Evolutionary conservation across 2,329 filamentous ascomycete species (phyloP).

Genomic region (Phoma sp.): DNA sequence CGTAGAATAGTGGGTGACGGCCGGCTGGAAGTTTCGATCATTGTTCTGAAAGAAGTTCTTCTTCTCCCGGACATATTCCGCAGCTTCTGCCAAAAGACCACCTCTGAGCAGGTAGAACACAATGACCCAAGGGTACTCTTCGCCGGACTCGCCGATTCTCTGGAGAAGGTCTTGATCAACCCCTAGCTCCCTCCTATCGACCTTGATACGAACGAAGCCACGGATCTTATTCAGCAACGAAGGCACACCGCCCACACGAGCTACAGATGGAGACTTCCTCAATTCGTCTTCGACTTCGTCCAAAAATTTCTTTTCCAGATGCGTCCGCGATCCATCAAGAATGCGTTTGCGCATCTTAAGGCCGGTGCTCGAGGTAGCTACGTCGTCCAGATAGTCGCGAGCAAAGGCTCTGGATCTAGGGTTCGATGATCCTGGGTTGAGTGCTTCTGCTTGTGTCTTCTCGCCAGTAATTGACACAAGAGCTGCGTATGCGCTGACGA

Average conservation of each 20-base stretch:
- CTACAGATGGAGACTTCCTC: constrained; percentile 83
- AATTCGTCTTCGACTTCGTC: constrained; percentile 78
- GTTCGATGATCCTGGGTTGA: constrained; percentile 63
- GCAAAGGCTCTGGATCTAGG: constrained; percentile 79
- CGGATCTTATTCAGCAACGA: constrained; percentile 89
- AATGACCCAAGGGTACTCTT: constrained; percentile 91
- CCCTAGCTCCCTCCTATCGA: constrained; percentile 80
- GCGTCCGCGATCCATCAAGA: constrained; percentile 76
- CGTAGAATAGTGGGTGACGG: constrained; percentile 82
- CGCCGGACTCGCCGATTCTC: constrained; percentile 64
- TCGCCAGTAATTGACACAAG: constrained; percentile 81
- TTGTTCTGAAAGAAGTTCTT: constrained; percentile 86
- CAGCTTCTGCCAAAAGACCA: constrained; percentile 82
- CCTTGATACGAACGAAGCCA: constrained; percentile 84
- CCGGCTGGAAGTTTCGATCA: constrained; percentile 87
- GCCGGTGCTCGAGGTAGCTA: constrained; percentile 66
- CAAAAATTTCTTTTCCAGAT: constrained; percentile 82
- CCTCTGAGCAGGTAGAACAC: constrained; percentile 90
- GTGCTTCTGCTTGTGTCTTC: constrained; percentile 58
- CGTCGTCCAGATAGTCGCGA: constrained; percentile 76
- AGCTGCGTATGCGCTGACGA: constrained; percentile 82
- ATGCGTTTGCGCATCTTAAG: constrained; percentile 78
- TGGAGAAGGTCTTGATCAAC: constrained; percentile 82
- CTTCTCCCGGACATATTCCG: constrained; percentile 82
- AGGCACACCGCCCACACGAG: constrained; percentile 86